These are phyloP conservation scores for Apiospora rasikravindrae DNA, from an alignment of 2,329 filamentous ascomycete genomes.

Conservation along the genomic window DNA sequence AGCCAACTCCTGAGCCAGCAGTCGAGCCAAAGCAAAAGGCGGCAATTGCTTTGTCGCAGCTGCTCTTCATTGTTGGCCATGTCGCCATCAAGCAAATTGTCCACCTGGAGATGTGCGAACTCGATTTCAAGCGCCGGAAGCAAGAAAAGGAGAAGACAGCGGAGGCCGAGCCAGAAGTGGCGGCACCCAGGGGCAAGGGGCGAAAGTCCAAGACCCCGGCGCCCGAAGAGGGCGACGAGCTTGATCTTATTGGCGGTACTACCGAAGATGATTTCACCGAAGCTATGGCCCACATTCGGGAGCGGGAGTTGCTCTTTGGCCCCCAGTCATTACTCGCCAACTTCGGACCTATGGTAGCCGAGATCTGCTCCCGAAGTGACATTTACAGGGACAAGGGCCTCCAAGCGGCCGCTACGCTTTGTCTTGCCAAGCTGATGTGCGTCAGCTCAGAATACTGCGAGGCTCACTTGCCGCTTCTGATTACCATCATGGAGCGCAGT, in stretches of 20 bases:
- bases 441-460: constrained; percentile 97
- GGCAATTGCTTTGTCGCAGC: constrained; percentile 81
- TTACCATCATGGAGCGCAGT: constrained; percentile 96
- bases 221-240: constrained; percentile 78
- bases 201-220: constrained; percentile 39
- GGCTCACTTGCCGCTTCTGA: constrained; percentile 86
- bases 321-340: constrained; percentile 83
- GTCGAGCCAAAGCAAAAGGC: constrained; percentile 66
- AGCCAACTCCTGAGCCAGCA: constrained; percentile 35
- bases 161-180: constrained; percentile 46
- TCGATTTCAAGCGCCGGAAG: constrained; percentile 97
- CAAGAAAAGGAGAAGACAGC: constrained; percentile 79
- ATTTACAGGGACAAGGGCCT: constrained; percentile 87
- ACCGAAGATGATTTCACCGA: constrained; percentile 94
- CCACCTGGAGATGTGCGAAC: constrained; percentile 94
- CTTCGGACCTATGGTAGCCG: constrained; percentile 89
- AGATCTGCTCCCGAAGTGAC: constrained; percentile 95
- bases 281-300: constrained; percentile 82
- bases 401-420: constrained; percentile 91
- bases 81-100: constrained; percentile 99
- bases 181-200: constrained; percentile 31
- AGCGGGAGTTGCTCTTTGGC: constrained; percentile 81
- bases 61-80: constrained; percentile 94
- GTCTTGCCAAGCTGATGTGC: constrained; percentile 98
- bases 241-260: constrained; percentile 95